Evolutionary conservation across 179 eudicot genomes (phyloP).

Genomic region (Nepenthes alata): DNA sequence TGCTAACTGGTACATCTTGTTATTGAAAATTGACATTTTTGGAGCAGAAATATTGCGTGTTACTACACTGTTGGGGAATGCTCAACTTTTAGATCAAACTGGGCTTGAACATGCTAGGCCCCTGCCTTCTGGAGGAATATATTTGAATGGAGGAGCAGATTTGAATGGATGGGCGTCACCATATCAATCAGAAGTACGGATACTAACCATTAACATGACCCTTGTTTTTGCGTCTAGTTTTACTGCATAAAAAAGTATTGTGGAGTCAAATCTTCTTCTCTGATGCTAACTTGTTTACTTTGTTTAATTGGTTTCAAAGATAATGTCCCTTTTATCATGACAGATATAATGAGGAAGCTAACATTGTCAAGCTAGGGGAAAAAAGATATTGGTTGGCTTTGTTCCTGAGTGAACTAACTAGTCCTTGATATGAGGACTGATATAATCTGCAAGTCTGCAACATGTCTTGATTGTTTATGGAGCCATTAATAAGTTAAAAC

Average conservation of each 20-base stretch:
- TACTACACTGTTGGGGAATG: slow-evolving; percentile 97
- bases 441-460: no score
- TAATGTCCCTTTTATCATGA: slow-evolving; percentile 33
- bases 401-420: background rate
- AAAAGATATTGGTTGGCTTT: slow-evolving; percentile 21
- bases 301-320: slow-evolving; percentile 18
- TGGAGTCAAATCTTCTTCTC: slow-evolving; percentile 33
- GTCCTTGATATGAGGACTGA: no score
- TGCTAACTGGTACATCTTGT: slow-evolving; percentile 96
- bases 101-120: slow-evolving; percentile 98
- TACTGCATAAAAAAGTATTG: slow-evolving; percentile 38
- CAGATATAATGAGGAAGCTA: slow-evolving; percentile 59
- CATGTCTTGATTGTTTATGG: no score
- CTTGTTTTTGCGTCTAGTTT: slow-evolving; percentile 49
- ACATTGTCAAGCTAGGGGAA: slow-evolving; percentile 29
- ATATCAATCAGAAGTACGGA: slow-evolving; percentile 98
- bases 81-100: slow-evolving; percentile 96
- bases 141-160: slow-evolving; percentile 82
- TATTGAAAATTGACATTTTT: slow-evolving; percentile 92
- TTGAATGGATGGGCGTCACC: slow-evolving; percentile 97
- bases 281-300: slow-evolving; percentile 36
- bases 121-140: slow-evolving; percentile 95
- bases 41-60: slow-evolving; percentile 99
- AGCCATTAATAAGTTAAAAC: no score
- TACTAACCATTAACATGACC: slow-evolving; percentile 97